Evolutionary conservation across 768 basidiomycete species (phyloP), one percentile per base, ranked within the genome.

Genomic region (Xerocomellus amylosporus): DNA sequence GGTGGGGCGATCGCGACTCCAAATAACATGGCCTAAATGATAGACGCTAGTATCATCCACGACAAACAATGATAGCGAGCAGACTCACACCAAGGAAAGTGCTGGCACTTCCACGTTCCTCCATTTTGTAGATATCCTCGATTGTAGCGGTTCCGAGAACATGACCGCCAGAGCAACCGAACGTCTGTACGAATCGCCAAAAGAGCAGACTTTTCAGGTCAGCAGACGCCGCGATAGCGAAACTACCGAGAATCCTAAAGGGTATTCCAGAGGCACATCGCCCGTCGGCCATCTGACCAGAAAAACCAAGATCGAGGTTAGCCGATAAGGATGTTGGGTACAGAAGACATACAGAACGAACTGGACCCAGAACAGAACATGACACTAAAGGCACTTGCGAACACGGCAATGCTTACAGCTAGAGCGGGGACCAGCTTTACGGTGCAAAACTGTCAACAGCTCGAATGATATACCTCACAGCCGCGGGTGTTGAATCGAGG

Each of bases 1-100:
- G 84, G 66, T 0, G 87, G 86, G 0, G 86, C 84, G 4, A 87
- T 64, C 1, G 87, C 78, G 5, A 84, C 79, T 4, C 86, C 85
- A 5, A 87, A 64, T 5, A 87, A 73, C 14, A 70, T 69, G 3
- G 79, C 78, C 84, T 53, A 33, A 34, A 15, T 12, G 10, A 52
- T 26, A n/a, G 24, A 37, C 17, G 45, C 2, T 17, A 28, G 12
- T 10, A 55, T 26, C 30, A 40, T 20, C 22, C 26, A 12, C 15
- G 28, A 49, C 0, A 26, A 4, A 9, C 4, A 2, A 45, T 28
- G 8, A 54, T 20, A 15, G 10, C 4, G 14, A 5, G 20, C 0
- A 15, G 7, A 66, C 73, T 47, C 45, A 84, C 83, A 1, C 73
- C 79, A 49, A 82, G 75, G 64, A 82, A 85, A 2, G 82, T 67